Conservation (phyloP, 306 rosid genomes). For the Arachis hypogaea region DNA sequence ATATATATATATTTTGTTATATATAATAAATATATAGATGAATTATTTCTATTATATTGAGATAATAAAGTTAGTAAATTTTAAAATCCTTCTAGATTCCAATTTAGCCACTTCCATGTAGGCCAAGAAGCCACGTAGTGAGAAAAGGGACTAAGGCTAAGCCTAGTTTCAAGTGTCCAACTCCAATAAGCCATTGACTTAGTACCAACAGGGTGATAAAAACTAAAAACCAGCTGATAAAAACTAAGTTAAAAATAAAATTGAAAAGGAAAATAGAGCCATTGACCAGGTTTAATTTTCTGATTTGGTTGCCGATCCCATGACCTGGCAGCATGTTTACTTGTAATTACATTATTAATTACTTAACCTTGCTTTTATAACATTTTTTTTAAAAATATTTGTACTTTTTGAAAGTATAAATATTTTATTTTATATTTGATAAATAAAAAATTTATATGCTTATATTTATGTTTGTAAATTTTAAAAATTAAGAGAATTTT, state of each 20-base stretch:
- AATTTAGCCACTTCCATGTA: background rate
- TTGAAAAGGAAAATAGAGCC: background rate
- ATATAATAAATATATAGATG: too few species aligned
- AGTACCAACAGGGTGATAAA: background rate
- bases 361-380: background rate
- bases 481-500: too few species aligned
- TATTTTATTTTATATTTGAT: too few species aligned
- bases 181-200: conserved; percentile 12
- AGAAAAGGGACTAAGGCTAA: background rate
- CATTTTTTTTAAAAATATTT: too few species aligned
- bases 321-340: conserved; percentile 6
- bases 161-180: background rate
- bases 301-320: background rate
- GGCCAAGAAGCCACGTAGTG: background rate
- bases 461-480: too few species aligned
- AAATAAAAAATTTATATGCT: too few species aligned
- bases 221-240: too few species aligned
- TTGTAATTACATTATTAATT: background rate
- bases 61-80: too few species aligned
- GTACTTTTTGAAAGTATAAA: too few species aligned
- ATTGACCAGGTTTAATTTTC: conserved; percentile 20
- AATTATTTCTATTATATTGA: too few species aligned
- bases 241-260: too few species aligned
- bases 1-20: too few species aligned
- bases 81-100: background rate